A percentile compares a stretch with the other conserved stretches of the same genome.
These are phyloP conservation scores for Podospora pseudoanserina DNA, from an alignment of 495 filamentous ascomycete genomes.

Conservation along the genomic window DNA sequence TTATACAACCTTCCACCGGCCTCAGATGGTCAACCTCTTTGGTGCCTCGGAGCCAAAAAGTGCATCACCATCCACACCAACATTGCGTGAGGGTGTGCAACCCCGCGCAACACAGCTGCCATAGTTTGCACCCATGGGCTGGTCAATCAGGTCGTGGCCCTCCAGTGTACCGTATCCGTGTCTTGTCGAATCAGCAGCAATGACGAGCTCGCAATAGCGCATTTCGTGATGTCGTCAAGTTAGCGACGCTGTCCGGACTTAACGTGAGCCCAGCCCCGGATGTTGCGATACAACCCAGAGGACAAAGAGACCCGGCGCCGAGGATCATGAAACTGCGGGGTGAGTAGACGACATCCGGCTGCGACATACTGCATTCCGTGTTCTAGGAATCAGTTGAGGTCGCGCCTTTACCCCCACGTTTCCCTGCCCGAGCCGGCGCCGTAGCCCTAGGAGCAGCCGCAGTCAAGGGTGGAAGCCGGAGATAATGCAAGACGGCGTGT, in stretches of 20 bases:
- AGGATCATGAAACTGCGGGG: neutral
- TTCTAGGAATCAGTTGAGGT: neutral
- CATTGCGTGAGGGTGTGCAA: slow-evolving; percentile 3
- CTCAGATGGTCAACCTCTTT: neutral
- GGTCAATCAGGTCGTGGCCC: neutral
- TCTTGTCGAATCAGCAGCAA: neutral
- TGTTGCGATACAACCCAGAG: neutral
- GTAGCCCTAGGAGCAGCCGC: neutral
- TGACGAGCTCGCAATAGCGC: neutral
- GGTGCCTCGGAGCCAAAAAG: neutral
- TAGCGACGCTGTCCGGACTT: neutral
- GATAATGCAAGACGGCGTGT: slow-evolving; percentile 1
- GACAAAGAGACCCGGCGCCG: slow-evolving; percentile 4
- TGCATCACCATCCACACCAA: slow-evolving; percentile 1
- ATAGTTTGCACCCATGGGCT: neutral
- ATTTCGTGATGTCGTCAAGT: neutral
- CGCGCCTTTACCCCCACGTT: neutral
- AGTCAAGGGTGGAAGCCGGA: neutral
- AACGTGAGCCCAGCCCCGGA: neutral
- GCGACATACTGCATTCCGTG: neutral
- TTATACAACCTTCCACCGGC: neutral
- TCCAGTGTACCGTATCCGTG: neutral
- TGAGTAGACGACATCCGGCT: neutral
- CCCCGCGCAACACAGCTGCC: neutral
- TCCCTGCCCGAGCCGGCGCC: slow-evolving; percentile 3